Conservation (phyloP, 345 rosid genomes). For the Clarkia xantiana region DNA sequence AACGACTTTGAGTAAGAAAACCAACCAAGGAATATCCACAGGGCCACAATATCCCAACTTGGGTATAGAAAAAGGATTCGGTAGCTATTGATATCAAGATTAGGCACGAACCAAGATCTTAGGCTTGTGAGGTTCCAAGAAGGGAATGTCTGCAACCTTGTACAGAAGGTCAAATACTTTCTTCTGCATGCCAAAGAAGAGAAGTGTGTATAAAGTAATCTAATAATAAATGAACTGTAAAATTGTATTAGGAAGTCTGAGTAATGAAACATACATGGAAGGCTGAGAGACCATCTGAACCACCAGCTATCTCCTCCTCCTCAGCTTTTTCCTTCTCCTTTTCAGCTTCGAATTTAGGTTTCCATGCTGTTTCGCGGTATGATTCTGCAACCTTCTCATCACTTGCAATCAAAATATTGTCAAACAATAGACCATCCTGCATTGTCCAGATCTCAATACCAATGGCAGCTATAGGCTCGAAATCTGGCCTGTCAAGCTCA, state of each 20-base stretch:
- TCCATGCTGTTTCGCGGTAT: slow-evolving; percentile 26
- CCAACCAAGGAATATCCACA: not conserved
- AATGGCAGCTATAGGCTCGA: slow-evolving; percentile 42
- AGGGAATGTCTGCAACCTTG: slow-evolving; percentile 15
- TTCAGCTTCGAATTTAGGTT: slow-evolving; percentile 32
- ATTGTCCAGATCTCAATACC: slow-evolving; percentile 59
- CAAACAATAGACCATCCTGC: slow-evolving; percentile 47
- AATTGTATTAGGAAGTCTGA: not conserved
- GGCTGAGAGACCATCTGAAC: slow-evolving; percentile 18
- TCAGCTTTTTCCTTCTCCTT: slow-evolving; percentile 29
- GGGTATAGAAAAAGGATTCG: too few relatives aligned
- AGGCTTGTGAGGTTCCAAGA: slow-evolving; percentile 13
- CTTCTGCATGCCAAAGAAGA: slow-evolving; percentile 10
- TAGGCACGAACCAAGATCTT: slow-evolving; percentile 13
- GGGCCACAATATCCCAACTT: too few relatives aligned
- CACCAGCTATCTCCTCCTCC: slow-evolving; percentile 22
- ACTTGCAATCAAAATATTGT: slow-evolving; percentile 30
- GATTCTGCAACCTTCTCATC: slow-evolving; percentile 28
- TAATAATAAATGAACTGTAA: not conserved
- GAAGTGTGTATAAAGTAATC: slow-evolving; percentile 1
- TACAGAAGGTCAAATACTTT: slow-evolving; percentile 15
- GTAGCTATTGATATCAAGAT: too few relatives aligned
- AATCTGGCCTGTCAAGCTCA: slow-evolving; percentile 28
- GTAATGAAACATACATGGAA: slow-evolving; percentile 18
- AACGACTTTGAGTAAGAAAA: not conserved